Conservation (phyloP, 306 rosid species). For the Coriaria nepalensis region DNA sequence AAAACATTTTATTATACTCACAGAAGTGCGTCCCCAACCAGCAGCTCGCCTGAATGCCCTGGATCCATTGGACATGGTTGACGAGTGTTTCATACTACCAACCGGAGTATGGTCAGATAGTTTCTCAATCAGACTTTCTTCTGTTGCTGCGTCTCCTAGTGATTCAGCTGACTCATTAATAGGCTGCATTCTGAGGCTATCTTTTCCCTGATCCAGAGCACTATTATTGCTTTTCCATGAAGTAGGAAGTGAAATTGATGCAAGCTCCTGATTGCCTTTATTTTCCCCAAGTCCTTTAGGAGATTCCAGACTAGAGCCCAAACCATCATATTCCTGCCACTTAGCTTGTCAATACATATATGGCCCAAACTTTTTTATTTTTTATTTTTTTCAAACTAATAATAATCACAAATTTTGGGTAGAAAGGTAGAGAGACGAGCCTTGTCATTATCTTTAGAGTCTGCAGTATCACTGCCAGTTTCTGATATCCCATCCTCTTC, state of each 20-base stretch:
- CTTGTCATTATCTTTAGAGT: slow-evolving; percentile 38
- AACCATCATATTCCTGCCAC: slow-evolving; percentile 43
- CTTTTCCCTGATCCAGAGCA: slow-evolving; percentile 16
- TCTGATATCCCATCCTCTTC: no score
- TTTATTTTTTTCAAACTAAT: no score
- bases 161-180: slow-evolving; percentile 21
- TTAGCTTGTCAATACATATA: background rate
- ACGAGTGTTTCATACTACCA: slow-evolving; percentile 34
- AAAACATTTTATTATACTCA: slow-evolving; percentile 30
- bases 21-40: slow-evolving; percentile 58
- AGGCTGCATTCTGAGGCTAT: slow-evolving; percentile 16
- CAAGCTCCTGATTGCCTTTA: slow-evolving; percentile 16
- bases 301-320: slow-evolving; percentile 29
- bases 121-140: slow-evolving; percentile 17
- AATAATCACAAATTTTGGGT: slow-evolving; percentile 6
- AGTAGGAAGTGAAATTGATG: slow-evolving; percentile 24
- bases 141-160: slow-evolving; percentile 19
- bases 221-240: slow-evolving; percentile 18
- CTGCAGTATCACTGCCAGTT: slow-evolving; percentile 40
- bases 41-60: slow-evolving; percentile 24
- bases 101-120: slow-evolving; percentile 22
- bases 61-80: slow-evolving; percentile 30
- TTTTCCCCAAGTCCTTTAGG: slow-evolving; percentile 23
- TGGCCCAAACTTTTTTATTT: background rate
- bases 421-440: slow-evolving; percentile 24